These are phyloP conservation scores for Nicotiana sylvestris DNA, from an alignment of 257 asterid species.

Conservation along the genomic window DNA sequence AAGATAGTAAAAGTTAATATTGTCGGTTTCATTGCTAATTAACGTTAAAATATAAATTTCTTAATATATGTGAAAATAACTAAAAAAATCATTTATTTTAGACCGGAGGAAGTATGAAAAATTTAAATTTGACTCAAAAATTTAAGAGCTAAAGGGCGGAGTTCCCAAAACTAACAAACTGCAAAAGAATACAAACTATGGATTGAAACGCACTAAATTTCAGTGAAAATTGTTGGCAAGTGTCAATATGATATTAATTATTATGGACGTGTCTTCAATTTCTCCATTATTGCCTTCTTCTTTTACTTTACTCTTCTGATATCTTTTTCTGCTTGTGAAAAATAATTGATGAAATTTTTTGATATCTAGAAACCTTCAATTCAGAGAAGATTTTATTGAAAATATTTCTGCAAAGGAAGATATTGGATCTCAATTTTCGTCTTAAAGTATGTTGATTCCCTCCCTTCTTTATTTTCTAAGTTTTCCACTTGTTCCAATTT, in stretches of 20 bases:
- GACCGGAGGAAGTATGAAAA: neutral
- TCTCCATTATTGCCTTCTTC: neutral
- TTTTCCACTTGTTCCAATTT: too few species aligned
- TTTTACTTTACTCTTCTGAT: neutral
- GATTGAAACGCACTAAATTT: neutral
- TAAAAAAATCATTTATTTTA: too few species aligned
- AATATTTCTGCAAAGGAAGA: neutral
- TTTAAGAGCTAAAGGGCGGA: neutral
- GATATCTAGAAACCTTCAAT: neutral
- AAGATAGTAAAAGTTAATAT: too few species aligned
- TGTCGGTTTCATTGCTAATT: too few species aligned
- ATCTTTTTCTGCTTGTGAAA: neutral
- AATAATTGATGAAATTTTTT: neutral
- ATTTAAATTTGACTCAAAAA: neutral
- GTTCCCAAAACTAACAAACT: neutral
- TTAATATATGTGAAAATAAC: too few species aligned
- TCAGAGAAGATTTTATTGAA: neutral
- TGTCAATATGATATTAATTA: neutral
- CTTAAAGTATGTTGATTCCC: neutral
- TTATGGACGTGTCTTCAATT: neutral
- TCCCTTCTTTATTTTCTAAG: neutral
- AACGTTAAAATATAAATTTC: too few species aligned
- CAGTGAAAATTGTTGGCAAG: neutral
- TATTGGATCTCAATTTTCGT: neutral
- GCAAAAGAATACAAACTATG: neutral